These are phyloP conservation scores for Monosporascus sp. DNA, from an alignment of 2,329 filamentous ascomycete species.

Conservation along the genomic window DNA sequence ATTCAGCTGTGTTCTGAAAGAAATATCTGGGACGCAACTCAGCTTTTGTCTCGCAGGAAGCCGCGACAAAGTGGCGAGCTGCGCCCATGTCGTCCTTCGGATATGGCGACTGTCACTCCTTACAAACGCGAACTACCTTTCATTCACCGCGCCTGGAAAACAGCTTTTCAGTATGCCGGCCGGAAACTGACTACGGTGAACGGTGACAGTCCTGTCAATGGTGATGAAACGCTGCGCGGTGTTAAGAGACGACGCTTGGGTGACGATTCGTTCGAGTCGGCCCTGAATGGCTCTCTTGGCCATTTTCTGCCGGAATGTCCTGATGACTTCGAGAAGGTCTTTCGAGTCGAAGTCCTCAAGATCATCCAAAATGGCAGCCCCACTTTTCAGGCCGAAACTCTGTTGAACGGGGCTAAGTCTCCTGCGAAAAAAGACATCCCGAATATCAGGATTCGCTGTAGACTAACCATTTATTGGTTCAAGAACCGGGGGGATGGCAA, in stretches of 20 bases:
- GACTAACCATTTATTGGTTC: slow-evolving; percentile 34
- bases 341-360: slow-evolving; percentile 50
- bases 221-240: slow-evolving; percentile 34
- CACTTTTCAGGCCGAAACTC: slow-evolving; percentile 29
- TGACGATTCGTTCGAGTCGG: slow-evolving; percentile 32
- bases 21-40: slow-evolving; percentile 3
- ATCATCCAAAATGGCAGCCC: slow-evolving; percentile 45
- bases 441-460: slow-evolving; percentile 37
- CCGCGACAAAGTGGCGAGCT: slow-evolving; percentile 23
- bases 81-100: slow-evolving; percentile 31
- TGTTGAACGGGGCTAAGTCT: slow-evolving; percentile 31
- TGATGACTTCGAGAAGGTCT: slow-evolving; percentile 31
- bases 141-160: slow-evolving; percentile 51
- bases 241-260: slow-evolving; percentile 48
- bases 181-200: slow-evolving; percentile 35
- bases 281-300: slow-evolving; percentile 15
- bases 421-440: slow-evolving; percentile 31
- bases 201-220: slow-evolving; percentile 32
- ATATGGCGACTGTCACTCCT: slow-evolving; percentile 44
- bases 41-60: slow-evolving; percentile 12
- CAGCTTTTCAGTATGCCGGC: slow-evolving; percentile 34
- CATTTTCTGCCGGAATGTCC: slow-evolving; percentile 18
- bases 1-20: slow-evolving; percentile 6
- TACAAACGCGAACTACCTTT: slow-evolving; percentile 48
- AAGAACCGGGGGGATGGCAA: slow-evolving; percentile 19